Percentiles rank a stretch among this genome's conserved stretches.
These are phyloP conservation scores for Lactarius indigo DNA, from an alignment of 768 basidiomycete species.

Conservation along the genomic window DNA sequence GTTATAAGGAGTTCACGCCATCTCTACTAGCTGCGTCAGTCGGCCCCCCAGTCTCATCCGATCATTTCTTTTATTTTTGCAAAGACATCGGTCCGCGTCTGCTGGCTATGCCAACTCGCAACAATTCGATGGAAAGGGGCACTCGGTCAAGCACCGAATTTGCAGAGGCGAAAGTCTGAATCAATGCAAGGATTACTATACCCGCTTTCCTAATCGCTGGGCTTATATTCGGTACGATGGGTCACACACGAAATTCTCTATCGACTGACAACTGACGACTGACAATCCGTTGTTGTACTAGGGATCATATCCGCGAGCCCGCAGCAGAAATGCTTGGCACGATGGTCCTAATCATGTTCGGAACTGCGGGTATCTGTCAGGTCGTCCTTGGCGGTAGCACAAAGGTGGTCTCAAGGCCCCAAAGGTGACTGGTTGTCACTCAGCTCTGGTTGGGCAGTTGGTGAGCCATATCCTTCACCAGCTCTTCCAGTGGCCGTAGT, in stretches of 20 bases:
- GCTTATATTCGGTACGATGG: not conserved
- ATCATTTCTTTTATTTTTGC: not conserved
- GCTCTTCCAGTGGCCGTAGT: not conserved
- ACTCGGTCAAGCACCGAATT: not conserved
- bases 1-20: not conserved
- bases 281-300: not conserved
- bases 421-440: constrained; percentile 26
- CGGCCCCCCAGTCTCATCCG: too few species aligned
- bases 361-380: constrained; percentile 15
- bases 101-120: not conserved
- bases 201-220: constrained; percentile 6
- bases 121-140: not conserved
- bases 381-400: constrained; percentile 15
- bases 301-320: constrained; percentile 12
- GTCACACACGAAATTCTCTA: not conserved
- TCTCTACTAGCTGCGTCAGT: too few species aligned
- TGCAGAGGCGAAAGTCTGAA: not conserved
- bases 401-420: constrained; percentile 16
- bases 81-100: not conserved
- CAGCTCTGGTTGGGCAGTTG: constrained; percentile 23
- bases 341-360: constrained; percentile 20
- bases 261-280: too few species aligned
- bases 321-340: constrained; percentile 13
- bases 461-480: not conserved
- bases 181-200: constrained; percentile 9